These are phyloP conservation scores for Nicotiana sylvestris DNA, from an alignment of 257 asterid species.

Conservation along the genomic window DNA sequence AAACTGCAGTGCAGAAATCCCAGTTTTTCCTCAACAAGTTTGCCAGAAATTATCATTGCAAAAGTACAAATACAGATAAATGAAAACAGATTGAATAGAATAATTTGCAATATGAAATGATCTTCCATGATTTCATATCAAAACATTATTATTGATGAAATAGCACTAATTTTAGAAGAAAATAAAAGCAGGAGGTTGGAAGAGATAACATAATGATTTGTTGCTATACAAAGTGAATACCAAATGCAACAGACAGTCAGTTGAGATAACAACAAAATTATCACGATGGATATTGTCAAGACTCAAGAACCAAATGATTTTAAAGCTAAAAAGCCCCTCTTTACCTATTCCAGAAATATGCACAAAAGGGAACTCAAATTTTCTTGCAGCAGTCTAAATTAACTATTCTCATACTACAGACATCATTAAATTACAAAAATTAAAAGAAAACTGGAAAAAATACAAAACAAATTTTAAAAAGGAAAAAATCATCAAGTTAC, in stretches of 20 bases:
- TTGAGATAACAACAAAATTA: slow-evolving; percentile 1
- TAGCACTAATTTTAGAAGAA: background rate
- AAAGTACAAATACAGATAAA: background rate
- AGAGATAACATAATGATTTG: background rate
- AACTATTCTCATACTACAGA: background rate
- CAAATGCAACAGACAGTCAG: background rate
- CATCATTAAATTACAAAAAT: background rate
- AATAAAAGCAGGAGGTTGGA: background rate
- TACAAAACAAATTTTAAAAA: background rate
- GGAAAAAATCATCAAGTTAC: background rate
- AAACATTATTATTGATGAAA: background rate
- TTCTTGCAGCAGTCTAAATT: slow-evolving; percentile 1
- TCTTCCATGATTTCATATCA: background rate
- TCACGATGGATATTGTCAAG: background rate
- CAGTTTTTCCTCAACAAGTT: background rate
- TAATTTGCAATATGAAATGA: background rate
- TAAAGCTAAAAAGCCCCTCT: background rate
- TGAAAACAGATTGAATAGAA: background rate
- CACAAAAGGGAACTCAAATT: background rate
- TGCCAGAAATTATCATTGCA: background rate
- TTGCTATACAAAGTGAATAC: background rate
- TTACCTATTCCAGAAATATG: background rate
- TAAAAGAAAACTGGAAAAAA: background rate
- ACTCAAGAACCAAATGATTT: slow-evolving; percentile 1
- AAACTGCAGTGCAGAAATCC: slow-evolving; percentile 48